Base-by-base conservation (phyloP, 495 filamentous ascomycete genomes). In the Neurospora tetrasperma region DNA sequence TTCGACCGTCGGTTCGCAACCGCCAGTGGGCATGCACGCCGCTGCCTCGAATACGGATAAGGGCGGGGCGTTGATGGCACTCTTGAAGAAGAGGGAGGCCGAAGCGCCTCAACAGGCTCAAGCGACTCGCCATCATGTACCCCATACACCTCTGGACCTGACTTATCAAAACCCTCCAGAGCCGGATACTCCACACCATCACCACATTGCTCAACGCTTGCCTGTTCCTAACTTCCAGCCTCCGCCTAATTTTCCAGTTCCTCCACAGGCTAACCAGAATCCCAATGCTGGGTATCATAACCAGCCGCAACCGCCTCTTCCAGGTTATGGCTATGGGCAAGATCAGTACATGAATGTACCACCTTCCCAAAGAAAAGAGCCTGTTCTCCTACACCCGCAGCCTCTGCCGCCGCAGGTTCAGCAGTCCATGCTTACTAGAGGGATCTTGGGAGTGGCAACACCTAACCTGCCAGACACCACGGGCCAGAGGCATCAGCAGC, bases 381-480 rank as follows among this genome's bases (percentile, higher is more conserved):
- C 84, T 41, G 82, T 83, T 48, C 81, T 88, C 6, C 74, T 86
- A 8, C 86, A 88, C 71, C 86, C 86, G 0, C 86, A 88, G 72
- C 86, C 86, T 18, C 75, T 88, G 35, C 86, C 84, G n/a, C 85
- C 84, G 2, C 84, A 86, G 31, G 84, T 84, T 9, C 84, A 85
- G 38, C 84, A 83, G 48, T 82, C 80, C 2, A 73, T 86, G 68
- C 79, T 85, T 7, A 75, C 69, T n/a, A 73, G 80, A 42, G 75
- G 76, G 14, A 79, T 80, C 14, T 69, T 78, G 54, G 54, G 54
- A 35, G 54, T 66, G 5, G 74, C 75, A 40, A 80, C 75, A 40
- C 76, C 82, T 46, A 75, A 73, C 20, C 73, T 80, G 5, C 74
- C 76, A 38, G 72, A 80, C 14, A 40, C 71, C 4, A 46, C 69